Percentiles rank a stretch among this genome's conserved stretches.
These are phyloP conservation scores for Globisporangium irregulare DNA, from an alignment of 352 stramenopile genomes.

Conservation along the genomic window DNA sequence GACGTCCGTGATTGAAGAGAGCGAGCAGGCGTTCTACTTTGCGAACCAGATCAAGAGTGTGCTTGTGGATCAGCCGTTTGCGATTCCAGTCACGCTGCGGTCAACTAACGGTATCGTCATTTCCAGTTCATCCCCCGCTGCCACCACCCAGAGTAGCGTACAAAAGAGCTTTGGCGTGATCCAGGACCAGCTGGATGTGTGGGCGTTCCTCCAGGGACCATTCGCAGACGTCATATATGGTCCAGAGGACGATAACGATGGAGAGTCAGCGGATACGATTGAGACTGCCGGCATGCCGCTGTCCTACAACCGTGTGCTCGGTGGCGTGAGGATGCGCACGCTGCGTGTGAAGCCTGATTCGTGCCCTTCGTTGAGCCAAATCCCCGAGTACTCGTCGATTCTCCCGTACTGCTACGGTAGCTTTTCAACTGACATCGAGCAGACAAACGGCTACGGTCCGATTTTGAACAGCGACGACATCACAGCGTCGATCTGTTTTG, in stretches of 20 bases:
- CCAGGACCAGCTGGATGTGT: slow-evolving; percentile 56
- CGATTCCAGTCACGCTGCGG: slow-evolving; percentile 16
- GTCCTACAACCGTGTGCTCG: slow-evolving; percentile 49
- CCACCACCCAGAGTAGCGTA: slow-evolving; percentile 11
- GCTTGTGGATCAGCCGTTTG: slow-evolving; percentile 48
- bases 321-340: slow-evolving; percentile 53
- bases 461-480: slow-evolving; percentile 62
- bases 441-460: slow-evolving; percentile 46
- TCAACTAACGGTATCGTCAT: slow-evolving; percentile 15
- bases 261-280: slow-evolving; percentile 7
- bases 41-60: slow-evolving; percentile 47
- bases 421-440: slow-evolving; percentile 33
- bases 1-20: slow-evolving; percentile 42
- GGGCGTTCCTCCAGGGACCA: slow-evolving; percentile 58
- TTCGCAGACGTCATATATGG: slow-evolving; percentile 59
- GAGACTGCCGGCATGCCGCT: slow-evolving; percentile 31
- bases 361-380: slow-evolving; percentile 41
- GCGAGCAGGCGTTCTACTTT: slow-evolving; percentile 63
- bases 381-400: slow-evolving; percentile 61
- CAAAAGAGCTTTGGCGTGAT: slow-evolving; percentile 52
- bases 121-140: background rate
- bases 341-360: slow-evolving; percentile 51
- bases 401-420: slow-evolving; percentile 61
- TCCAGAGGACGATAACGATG: background rate
- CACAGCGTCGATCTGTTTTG: slow-evolving; percentile 35